Evolutionary conservation across 345 rosid genomes (phyloP), one percentile per base, ranked within the genome.

Genomic region (Rubroshorea leprosula): DNA sequence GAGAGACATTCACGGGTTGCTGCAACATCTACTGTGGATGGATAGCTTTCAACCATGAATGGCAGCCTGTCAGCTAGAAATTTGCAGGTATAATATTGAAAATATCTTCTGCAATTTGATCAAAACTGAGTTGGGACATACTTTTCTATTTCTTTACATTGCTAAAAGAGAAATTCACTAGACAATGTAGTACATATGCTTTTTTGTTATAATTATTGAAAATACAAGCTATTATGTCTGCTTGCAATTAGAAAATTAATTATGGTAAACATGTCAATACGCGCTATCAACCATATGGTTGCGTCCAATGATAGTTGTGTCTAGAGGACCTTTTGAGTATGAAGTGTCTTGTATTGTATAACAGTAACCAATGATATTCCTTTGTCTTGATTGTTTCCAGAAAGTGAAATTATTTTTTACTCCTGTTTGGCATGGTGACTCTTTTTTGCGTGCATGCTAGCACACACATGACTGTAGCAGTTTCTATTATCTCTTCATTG

Each of bases 1-100:
- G 59, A 80, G n/a, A n/a, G 97, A 72, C 81, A 96, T 47, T 90
- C 96, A 60, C 78, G 97, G 69, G 95, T 92, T 55, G 86, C 97
- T 51, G 89, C 97, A 49, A 89, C 93, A 49, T 83, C 97, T 51
- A 74, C 84, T 61, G 89, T 86, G 29, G 84, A 78, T 70, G 93
- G 98, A 67, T 83, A 80, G 61, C 87, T 92, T 55, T 73, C 90
- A 57, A 38, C 80, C 49, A 65, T 83, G 66, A 93, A 92, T 53
- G 97, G 86, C 69, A 86, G 87, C 67, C 78, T 92, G 51, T 86
- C 96, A 17, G 95, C 80, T 17, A 73, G 83, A 60, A 92, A 86
- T 72, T 80, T 92, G 71, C 78, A 80, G 83, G 96, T 86, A 55
- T n/a, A n/a, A n/a, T n/a, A n/a, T n/a, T n/a, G n/a, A n/a, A n/a